Conservation (phyloP, 768 basidiomycete genomes). For the Kwoniella mangroviensis region DNA sequence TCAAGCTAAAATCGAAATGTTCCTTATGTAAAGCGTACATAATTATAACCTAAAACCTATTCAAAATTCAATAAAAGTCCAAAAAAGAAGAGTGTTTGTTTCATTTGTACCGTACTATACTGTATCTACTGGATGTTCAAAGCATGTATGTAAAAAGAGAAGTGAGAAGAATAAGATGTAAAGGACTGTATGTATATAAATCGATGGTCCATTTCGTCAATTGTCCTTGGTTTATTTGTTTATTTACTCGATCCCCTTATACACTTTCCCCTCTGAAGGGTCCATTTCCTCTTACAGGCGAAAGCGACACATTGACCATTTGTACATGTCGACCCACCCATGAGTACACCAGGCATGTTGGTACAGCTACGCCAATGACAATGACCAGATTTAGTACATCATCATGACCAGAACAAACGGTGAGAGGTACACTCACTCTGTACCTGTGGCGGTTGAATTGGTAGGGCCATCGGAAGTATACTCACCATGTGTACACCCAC, state of each 20-base stretch:
- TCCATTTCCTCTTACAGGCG: conserved; percentile 18
- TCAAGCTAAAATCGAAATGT: not conserved
- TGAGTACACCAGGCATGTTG: conserved; percentile 7
- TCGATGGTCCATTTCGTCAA: too few species aligned
- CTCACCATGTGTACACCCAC: conserved; percentile 17
- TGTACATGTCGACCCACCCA: conserved; percentile 22
- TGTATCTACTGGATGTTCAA: not conserved
- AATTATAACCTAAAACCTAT: not conserved
- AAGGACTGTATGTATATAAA: too few species aligned
- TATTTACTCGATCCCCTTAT: conserved; percentile 3
- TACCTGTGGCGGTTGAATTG: conserved; percentile 13
- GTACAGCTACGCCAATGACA: conserved; percentile 17
- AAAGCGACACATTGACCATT: conserved; percentile 15
- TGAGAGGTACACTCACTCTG: conserved; percentile 14
- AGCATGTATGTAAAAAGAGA: too few species aligned
- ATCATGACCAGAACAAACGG: not conserved
- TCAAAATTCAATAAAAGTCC: not conserved
- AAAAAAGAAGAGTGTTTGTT: not conserved
- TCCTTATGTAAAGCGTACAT: not conserved
- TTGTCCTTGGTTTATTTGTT: not conserved
- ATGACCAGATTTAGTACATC: not conserved
- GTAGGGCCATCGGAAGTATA: conserved; percentile 1
- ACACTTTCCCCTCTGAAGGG: conserved; percentile 11
- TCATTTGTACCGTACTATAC: not conserved
- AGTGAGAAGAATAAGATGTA: too few species aligned